Evolutionary conservation across 371 early-diverging fungal genomes (phyloP).

Genomic region (Mucor saturninus): DNA sequence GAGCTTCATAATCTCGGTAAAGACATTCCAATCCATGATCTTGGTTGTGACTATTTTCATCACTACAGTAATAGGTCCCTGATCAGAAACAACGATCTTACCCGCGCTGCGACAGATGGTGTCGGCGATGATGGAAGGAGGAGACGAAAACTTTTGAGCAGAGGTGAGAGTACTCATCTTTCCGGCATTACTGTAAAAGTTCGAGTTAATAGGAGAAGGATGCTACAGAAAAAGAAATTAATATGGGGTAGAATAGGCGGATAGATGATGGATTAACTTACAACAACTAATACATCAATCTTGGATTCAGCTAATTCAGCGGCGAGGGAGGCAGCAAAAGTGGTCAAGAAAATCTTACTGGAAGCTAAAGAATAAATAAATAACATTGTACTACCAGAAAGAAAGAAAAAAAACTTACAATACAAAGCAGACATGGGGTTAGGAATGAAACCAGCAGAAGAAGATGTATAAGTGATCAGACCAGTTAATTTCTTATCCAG

Average conservation of each 20-base stretch:
- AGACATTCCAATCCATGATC: constrained; percentile 56
- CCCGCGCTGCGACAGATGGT: constrained; percentile 64
- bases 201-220: constrained; percentile 65
- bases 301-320: constrained; percentile 60
- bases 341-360: constrained; percentile 64
- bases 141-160: constrained; percentile 53
- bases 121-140: constrained; percentile 60
- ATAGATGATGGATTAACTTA: constrained; percentile 26
- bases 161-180: constrained; percentile 55
- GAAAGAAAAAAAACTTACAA: constrained; percentile 30
- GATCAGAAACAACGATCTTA: constrained; percentile 60
- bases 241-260: neutral
- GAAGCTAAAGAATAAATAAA: constrained; percentile 37
- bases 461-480: constrained; percentile 63
- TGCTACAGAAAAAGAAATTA: constrained; percentile 35
- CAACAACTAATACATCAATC: constrained; percentile 65
- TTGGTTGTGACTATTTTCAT: constrained; percentile 54
- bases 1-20: constrained; percentile 57
- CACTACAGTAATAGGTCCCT: constrained; percentile 60
- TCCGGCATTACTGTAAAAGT: constrained; percentile 65
- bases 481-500: constrained; percentile 48
- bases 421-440: constrained; percentile 64
- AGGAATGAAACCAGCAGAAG: constrained; percentile 63
- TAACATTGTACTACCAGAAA: neutral
- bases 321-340: constrained; percentile 62